These are phyloP conservation scores for Chalciporus sphaerocephalus DNA, from an alignment of 768 basidiomycete species.

Conservation along the genomic window DNA sequence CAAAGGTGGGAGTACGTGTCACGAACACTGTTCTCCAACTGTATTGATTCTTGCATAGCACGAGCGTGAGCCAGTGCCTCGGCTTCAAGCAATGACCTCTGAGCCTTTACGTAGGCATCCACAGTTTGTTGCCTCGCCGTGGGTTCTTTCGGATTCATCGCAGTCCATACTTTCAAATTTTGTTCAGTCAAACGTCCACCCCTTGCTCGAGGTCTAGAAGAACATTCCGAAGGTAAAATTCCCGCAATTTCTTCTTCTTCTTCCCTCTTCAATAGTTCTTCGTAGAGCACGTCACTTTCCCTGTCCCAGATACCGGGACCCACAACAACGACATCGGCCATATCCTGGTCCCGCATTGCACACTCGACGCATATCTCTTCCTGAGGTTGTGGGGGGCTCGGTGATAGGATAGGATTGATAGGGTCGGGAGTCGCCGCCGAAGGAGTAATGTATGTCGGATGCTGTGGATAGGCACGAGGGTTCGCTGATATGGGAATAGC, in stretches of 20 bases:
- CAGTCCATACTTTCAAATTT: conserved; percentile 77
- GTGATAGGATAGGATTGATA: conserved; percentile 59
- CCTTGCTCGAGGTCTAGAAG: conserved; percentile 53
- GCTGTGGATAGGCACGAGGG: conserved; percentile 64
- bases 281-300: conserved; percentile 76
- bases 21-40: conserved; percentile 71
- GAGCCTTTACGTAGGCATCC: conserved; percentile 75
- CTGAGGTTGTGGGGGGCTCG: conserved; percentile 47
- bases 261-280: conserved; percentile 73
- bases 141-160: conserved; percentile 84
- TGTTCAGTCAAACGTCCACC: conserved; percentile 71
- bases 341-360: conserved; percentile 97
- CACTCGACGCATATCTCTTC: conserved; percentile 95
- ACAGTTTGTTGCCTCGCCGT: conserved; percentile 80
- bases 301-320: conserved; percentile 88
- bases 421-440: conserved; percentile 45
- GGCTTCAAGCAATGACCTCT: conserved; percentile 75
- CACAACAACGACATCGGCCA: conserved; percentile 91
- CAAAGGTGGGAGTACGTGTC: conserved; percentile 78
- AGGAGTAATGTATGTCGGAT: conserved; percentile 73
- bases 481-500: conserved; percentile 57
- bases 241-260: conserved; percentile 60
- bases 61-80: conserved; percentile 76
- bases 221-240: conserved; percentile 45
- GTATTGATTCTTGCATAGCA: conserved; percentile 72